Evolutionary conservation across 2,329 filamentous ascomycete species (phyloP).

Genomic region (Aspergillus chevalieri): DNA sequence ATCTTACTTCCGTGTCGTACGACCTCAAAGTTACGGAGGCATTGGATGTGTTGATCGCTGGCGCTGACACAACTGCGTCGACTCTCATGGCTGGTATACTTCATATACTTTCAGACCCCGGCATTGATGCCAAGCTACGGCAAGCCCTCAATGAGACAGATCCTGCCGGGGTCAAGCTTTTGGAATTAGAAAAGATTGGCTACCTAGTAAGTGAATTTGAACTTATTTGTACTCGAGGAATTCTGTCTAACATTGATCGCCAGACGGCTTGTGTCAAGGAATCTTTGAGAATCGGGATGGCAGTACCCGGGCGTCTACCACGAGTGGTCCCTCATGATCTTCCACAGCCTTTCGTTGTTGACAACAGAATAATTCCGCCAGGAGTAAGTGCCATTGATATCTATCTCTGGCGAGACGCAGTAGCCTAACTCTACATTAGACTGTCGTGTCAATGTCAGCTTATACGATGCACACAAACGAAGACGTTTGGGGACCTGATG

Average conservation of each 20-base stretch:
- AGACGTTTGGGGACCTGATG: constrained; percentile 5
- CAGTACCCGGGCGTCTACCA: constrained; percentile 6
- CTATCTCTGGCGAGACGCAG: background rate
- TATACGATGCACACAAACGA: constrained; percentile 4
- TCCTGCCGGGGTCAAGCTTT: background rate
- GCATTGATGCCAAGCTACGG: background rate
- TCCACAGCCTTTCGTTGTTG: background rate
- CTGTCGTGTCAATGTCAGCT: constrained; percentile 3
- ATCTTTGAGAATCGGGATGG: constrained; percentile 4
- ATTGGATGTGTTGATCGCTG: constrained; percentile 7
- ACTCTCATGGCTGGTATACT: constrained; percentile 3
- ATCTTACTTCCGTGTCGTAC: constrained; percentile 1
- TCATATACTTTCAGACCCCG: background rate
- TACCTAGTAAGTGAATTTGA: background rate
- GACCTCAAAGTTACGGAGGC: constrained; percentile 3
- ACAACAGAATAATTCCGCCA: constrained; percentile 3
- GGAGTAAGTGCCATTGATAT: constrained; percentile 1
- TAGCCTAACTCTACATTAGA: background rate
- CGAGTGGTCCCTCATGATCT: constrained; percentile 3
- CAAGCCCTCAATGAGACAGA: background rate
- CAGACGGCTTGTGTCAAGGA: constrained; percentile 7
- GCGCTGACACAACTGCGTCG: constrained; percentile 7
- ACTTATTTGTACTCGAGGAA: too few species aligned
- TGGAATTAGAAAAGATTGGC: constrained; percentile 3
- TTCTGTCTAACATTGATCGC: background rate